Percentiles rank a stretch among this genome's conserved stretches.
Evolutionary conservation across 345 rosid species (phyloP).

Genomic region (Rhodomyrtus tomentosa): DNA sequence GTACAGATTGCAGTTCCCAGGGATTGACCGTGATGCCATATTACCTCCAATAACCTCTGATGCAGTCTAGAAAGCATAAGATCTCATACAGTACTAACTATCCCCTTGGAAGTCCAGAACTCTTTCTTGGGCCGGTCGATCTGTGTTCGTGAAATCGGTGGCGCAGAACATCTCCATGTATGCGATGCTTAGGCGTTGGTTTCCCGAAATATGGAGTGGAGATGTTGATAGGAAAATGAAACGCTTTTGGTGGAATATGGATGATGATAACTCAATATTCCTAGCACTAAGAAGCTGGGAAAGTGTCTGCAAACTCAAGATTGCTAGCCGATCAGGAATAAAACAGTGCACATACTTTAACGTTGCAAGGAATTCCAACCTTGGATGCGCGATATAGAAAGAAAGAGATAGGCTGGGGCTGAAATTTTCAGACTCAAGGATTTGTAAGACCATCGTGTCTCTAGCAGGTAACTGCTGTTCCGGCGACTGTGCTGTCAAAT

Average conservation of each 20-base stretch:
- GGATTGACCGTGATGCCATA: neutral
- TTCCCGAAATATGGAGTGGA: neutral
- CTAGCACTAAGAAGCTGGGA: neutral
- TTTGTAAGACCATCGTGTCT: neutral
- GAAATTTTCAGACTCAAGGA: neutral
- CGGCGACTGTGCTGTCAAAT: neutral
- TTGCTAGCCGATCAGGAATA: neutral
- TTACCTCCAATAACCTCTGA: neutral
- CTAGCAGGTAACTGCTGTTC: neutral
- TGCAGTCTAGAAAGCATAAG: neutral
- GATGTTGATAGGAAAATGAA: neutral
- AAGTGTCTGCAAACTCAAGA: neutral
- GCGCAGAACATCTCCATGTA: neutral
- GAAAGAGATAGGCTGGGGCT: neutral
- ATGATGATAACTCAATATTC: neutral
- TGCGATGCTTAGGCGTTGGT: neutral
- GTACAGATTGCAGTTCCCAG: neutral
- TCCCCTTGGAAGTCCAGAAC: neutral
- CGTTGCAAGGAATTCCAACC: neutral
- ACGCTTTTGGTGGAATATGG: neutral
- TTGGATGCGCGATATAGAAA: neutral
- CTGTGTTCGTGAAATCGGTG: neutral
- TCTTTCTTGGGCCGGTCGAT: neutral
- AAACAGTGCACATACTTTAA: neutral
- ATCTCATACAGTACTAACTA: neutral